Conservation (phyloP, 495 filamentous ascomycete species). For the Chaetomium tenue region DNA sequence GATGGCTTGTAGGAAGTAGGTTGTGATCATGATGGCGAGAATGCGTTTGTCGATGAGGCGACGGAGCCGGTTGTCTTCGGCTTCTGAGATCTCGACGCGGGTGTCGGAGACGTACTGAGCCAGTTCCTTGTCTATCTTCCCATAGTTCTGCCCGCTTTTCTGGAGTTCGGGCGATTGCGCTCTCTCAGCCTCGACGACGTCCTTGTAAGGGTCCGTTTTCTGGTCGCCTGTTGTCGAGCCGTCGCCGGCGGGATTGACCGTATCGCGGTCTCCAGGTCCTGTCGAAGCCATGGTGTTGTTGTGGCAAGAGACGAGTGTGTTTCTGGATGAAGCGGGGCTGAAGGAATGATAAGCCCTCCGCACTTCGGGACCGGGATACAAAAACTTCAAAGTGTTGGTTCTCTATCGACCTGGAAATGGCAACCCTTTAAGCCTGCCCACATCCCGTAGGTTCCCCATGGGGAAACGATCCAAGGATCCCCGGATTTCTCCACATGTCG, state of each 20-base stretch:
- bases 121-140: slow-evolving; percentile 61
- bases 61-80: slow-evolving; percentile 54
- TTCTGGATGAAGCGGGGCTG: background rate
- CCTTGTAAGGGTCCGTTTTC: slow-evolving; percentile 32
- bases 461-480: background rate
- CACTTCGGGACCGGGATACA: background rate
- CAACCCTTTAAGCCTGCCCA: background rate
- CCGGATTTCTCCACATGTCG: background rate
- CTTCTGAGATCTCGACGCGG: slow-evolving; percentile 52
- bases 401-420: slow-evolving; percentile 1
- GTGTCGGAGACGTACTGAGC: slow-evolving; percentile 58
- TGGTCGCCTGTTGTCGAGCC: background rate
- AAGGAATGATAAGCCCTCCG: background rate
- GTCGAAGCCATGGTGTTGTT: background rate
- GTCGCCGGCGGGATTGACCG: background rate
- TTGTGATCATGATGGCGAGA: slow-evolving; percentile 53
- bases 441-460: slow-evolving; percentile 11
- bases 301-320: background rate
- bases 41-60: slow-evolving; percentile 51
- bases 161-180: slow-evolving; percentile 6
- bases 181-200: slow-evolving; percentile 49
- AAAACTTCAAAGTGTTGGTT: background rate
- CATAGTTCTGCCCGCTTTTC: slow-evolving; percentile 43
- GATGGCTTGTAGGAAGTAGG: slow-evolving; percentile 71
- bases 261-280: background rate